Percentiles rank a stretch among this genome's conserved stretches.
These are phyloP conservation scores for Zea mays DNA, from an alignment of 176 grass and related monocot species.

Conservation along the genomic window DNA sequence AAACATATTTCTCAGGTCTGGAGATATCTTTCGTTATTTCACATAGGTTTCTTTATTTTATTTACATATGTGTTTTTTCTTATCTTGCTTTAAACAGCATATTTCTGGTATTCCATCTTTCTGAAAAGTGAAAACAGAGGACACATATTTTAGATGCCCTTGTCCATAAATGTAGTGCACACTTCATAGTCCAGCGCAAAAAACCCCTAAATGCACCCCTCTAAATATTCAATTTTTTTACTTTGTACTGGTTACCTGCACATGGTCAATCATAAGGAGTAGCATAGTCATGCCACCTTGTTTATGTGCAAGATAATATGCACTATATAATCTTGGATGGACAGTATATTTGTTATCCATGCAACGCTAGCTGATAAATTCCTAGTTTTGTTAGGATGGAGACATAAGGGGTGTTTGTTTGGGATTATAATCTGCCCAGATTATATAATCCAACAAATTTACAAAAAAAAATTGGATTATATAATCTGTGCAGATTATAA, in stretches of 20 bases:
- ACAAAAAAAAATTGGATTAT: too few relatives aligned
- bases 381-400: background rate
- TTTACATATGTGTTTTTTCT: background rate
- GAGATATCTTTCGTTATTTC: conserved; percentile 20
- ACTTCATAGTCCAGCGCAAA: conserved; percentile 11
- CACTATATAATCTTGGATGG: background rate
- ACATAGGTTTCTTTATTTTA: conserved; percentile 20
- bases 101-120: background rate
- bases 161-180: background rate
- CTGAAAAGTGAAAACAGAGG: background rate
- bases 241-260: background rate
- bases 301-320: background rate
- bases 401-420: too few relatives aligned
- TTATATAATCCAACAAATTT: too few relatives aligned
- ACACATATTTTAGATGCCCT: background rate
- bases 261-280: background rate
- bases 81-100: conserved; percentile 10
- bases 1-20: conserved; percentile 87
- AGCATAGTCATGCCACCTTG: background rate
- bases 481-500: too few relatives aligned
- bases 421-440: too few relatives aligned
- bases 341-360: conserved; percentile 5
- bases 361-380: background rate
- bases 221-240: background rate
- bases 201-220: background rate